Evolutionary conservation across 345 rosid species (phyloP), one percentile per base, ranked within the genome.

Genomic region (Balakata baccata): DNA sequence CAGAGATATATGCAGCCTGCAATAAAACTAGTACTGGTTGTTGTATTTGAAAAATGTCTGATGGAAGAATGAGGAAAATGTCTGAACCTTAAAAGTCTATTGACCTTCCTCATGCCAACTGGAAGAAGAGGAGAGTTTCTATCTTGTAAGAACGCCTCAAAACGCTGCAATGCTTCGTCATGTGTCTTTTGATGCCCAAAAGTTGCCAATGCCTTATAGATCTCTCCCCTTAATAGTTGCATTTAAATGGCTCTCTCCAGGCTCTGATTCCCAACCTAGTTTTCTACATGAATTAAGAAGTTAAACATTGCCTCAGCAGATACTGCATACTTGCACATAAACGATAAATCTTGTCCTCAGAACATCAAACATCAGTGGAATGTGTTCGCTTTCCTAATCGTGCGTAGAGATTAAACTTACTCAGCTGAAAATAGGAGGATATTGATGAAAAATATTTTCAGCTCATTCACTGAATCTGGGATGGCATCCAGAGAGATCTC

Each of bases 1-100:
- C 73, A 50, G 82, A 68, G 75, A 77, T 68, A 53, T 84, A 86
- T 52, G 85, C 78, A 73, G 85, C 85, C 89, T 86, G 81, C 63
- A 70, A 6, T 50, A 25, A 4, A 54, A 63, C 10, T 1, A 29
- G 7, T 37, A 29, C 34, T 29, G 34, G 34, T 29, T 29, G 34
- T 45, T 56, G 18, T 20, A 16, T 71, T 51, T 12, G 8, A 5
- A 22, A 64, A 18, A 45, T 17, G 64, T n/a, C 11, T 49, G 13
- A 34, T 63, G 34, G 34, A 57, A 14, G 64, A 61, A 17, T 0
- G 22, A 22, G 18, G 50, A 72, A 16, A 7, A 5, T 14, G 13
- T 53, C 43, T 18, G 14, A 22, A 66, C 0, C 38, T 50, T 43
- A 6, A 25, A 61, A 6, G n/a, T 47, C 23, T 46, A 43, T 47